Conservation (phyloP, 345 rosid species). For the Salix exigua region DNA sequence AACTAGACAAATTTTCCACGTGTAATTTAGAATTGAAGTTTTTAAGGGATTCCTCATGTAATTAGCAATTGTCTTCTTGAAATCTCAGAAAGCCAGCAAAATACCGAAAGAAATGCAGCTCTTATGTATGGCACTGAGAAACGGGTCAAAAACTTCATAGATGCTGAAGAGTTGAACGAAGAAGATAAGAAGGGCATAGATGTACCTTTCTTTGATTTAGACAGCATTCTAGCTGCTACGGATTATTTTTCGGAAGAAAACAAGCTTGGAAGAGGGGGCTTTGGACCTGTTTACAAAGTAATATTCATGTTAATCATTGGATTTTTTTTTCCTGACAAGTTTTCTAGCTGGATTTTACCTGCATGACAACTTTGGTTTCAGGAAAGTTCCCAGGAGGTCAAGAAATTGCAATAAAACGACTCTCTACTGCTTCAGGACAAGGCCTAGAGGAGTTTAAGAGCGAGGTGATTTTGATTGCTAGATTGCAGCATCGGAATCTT, state of each 20-base stretch:
- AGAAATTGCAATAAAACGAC: slow-evolving; percentile 11
- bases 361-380: neutral
- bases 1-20: neutral
- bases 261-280: slow-evolving; percentile 19
- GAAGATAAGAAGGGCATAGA: slow-evolving; percentile 19
- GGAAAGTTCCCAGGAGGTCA: slow-evolving; percentile 11
- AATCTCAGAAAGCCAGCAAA: neutral
- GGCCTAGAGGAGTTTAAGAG: slow-evolving; percentile 16
- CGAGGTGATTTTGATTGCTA: slow-evolving; percentile 13
- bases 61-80: neutral
- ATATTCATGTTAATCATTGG: neutral
- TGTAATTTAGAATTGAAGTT: neutral
- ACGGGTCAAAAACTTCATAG: slow-evolving; percentile 4
- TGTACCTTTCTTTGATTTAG: slow-evolving; percentile 22
- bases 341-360: neutral
- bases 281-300: slow-evolving; percentile 17
- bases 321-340: neutral
- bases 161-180: slow-evolving; percentile 8
- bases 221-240: slow-evolving; percentile 18
- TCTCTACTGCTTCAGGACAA: slow-evolving; percentile 14
- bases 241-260: slow-evolving; percentile 9
- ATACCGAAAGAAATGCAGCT: neutral
- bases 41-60: neutral
- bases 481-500: slow-evolving; percentile 15
- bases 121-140: neutral